Evolutionary conservation across 2,329 filamentous ascomycete species (phyloP).

Genomic region (Tricladium varicosporioides): DNA sequence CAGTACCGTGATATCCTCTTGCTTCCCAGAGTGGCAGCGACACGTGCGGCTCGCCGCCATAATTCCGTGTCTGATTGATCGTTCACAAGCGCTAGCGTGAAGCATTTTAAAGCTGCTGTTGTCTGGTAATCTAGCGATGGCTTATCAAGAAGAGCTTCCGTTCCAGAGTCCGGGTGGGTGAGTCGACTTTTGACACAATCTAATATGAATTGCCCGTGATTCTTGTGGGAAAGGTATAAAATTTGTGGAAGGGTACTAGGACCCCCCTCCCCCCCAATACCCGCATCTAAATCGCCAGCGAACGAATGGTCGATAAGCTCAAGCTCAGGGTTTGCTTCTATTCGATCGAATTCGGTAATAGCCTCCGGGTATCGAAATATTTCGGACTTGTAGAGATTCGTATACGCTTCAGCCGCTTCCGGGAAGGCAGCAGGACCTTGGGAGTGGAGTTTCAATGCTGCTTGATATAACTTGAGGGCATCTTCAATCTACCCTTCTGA

Average conservation of each 20-base stretch:
- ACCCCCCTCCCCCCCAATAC: constrained; percentile 66
- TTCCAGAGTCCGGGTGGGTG: constrained; percentile 34
- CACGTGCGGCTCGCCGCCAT: constrained; percentile 58
- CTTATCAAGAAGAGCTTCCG: constrained; percentile 37
- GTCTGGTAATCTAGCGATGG: constrained; percentile 33
- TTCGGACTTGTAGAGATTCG: constrained; percentile 82
- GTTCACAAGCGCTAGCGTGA: constrained; percentile 57
- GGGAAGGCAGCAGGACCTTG: constrained; percentile 76
- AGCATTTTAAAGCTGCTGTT: constrained; percentile 51
- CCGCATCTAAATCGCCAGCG: constrained; percentile 52
- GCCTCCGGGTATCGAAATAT: constrained; percentile 93
- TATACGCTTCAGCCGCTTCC: constrained; percentile 78
- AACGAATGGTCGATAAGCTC: constrained; percentile 48
- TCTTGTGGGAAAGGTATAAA: constrained; percentile 91
- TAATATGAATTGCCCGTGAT: constrained; percentile 88
- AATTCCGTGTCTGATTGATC: constrained; percentile 67
- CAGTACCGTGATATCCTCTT: constrained; percentile 58
- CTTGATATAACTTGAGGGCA: constrained; percentile 90
- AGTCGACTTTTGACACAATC: constrained; percentile 63
- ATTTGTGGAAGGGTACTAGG: constrained; percentile 85
- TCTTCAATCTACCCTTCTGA: constrained; percentile 70
- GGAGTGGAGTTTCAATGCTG: constrained; percentile 84
- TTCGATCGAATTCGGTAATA: constrained; percentile 76
- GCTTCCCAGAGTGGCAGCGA: constrained; percentile 58
- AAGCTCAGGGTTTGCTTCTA: constrained; percentile 53